Evolutionary conservation across 495 filamentous ascomycete species (phyloP), one percentile per base, ranked within the genome.

Genomic region (Filosporella fistucella): DNA sequence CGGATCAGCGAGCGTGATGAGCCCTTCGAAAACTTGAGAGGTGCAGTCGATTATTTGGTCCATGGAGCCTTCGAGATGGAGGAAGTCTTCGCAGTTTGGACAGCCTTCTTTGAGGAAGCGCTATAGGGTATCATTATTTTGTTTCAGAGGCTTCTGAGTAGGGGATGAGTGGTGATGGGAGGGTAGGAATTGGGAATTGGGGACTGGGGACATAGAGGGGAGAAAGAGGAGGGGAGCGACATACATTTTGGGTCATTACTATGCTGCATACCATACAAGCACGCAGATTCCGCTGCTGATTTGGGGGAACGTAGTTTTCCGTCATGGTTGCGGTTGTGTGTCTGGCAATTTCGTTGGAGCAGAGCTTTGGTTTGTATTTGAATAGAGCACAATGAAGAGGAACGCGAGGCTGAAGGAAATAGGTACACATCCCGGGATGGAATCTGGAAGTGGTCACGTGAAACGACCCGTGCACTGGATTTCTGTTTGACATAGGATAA

Each of bases 211-310:
- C 7, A 32, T 18, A 13, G 12, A 38, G 35, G 45, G 36, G 36
- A 47, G 54, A 41, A 8, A 26, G 42, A 22, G 37, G 16, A 24
- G 47, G 40, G 23, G 28, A 33, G 47, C 45, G 16, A 66, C 78
- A 57, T 71, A 90, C 86, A 44, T 72, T 76, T 51, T 84, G 78
- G 13, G 81, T 77, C 70, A 91, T 88, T 45, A 98, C 86, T 58
- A 96, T 84, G 6, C 87, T 87, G 77, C 93, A 98, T 50, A 96
- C 88, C 93, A 98, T 96, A 74, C 93, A 98, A 48, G 93, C 93
- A 58, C 93, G 90, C 35, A 95, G 78, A 55, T 86, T 81, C 66
- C 89, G 87, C 68, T 78, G 75, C 62, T 89, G 85, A 57, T 69
- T 70, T 10, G 84, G 75, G 13, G 84, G 67, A 49, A 85, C 82